Base-by-base conservation (phyloP, 305 asterid genomes). In the Fraxinus sp. region DNA sequence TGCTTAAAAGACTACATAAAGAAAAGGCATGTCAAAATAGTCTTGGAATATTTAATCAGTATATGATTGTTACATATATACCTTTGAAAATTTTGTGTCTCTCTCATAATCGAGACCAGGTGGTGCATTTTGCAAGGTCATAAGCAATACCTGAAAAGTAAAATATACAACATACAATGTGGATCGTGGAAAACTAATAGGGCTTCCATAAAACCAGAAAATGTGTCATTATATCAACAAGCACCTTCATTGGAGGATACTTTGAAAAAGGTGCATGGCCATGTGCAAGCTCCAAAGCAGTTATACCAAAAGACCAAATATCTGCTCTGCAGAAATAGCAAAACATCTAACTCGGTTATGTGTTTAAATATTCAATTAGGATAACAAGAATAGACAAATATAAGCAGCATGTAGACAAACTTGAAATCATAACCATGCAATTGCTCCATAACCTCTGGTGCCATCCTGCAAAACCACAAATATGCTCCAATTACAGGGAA, bases 391-490 rank as follows among this genome's bases (percentile, higher is more conserved):
- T 33, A 81, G 26, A 81, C 37, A 86, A 37, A 8, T 76, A 64
- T 41, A 46, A 26, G 71, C 80, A 83, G 74, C 66, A 16, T 78
- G 85, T 82, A 59, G 77, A 86, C 98, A 82, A 36, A 96, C 98
- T 95, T 96, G 94, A 93, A 94, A 80, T 96, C 98, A 85, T 96
- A 96, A 84, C 99, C 99, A 88, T 91, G 96, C 89, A 92, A 68
- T 82, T 92, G 99, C 91, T 94, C 98, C 99, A 96, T 94, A 78
- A 96, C 98, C 90, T 96, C 99, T 0, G 99, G 99, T 46, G 99
- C 99, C 99, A 96, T 96, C 99, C 99, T 96, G 87, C 80, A 46
- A 90, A 87, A 79, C 81, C 39, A 59, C 4, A 84, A 79, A 80
- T 13, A 44, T 71, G 52, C 82, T 85, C 82, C 75, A 36, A 28